These are phyloP conservation scores for Hydnum rufescens DNA, from an alignment of 768 basidiomycete species.

Conservation along the genomic window DNA sequence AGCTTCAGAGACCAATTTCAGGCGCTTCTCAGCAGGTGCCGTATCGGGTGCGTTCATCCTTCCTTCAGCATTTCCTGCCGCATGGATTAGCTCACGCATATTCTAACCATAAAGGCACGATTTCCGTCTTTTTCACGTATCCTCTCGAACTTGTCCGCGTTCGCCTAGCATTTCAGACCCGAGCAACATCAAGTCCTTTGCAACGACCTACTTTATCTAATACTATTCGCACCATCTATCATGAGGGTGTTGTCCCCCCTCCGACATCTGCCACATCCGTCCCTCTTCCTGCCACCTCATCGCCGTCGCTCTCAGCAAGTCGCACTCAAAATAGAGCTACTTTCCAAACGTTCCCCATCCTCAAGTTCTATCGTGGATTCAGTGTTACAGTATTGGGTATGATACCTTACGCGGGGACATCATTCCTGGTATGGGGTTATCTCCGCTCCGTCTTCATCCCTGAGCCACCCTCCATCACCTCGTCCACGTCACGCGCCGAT, in stretches of 20 bases:
- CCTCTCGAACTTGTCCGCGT: conserved; percentile 91
- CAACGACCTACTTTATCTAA: conserved; percentile 27
- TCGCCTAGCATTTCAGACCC: conserved; percentile 77
- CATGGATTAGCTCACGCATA: background rate
- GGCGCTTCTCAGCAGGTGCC: conserved; percentile 74
- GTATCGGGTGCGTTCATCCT: conserved; percentile 42
- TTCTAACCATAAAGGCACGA: conserved; percentile 34
- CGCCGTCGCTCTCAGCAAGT: conserved; percentile 12
- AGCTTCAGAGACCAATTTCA: conserved; percentile 51
- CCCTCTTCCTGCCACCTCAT: conserved; percentile 12
- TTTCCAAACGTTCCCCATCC: conserved; percentile 46
- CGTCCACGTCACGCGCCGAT: conserved; percentile 13
- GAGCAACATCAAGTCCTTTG: conserved; percentile 19
- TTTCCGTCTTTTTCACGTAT: conserved; percentile 83
- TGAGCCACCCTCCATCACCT: background rate
- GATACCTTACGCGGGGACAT: conserved; percentile 88
- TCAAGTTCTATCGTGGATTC: conserved; percentile 97
- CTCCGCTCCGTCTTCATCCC: conserved; percentile 23
- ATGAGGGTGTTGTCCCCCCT: conserved; percentile 29
- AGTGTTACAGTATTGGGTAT: conserved; percentile 80
- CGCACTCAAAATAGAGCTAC: conserved; percentile 15
- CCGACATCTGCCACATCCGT: conserved; percentile 13
- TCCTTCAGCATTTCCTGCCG: conserved; percentile 1
- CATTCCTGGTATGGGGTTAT: conserved; percentile 80
- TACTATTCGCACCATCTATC: conserved; percentile 35